phyloP scores from a whole-genome alignment of 495 filamentous ascomycete genomes.

The Parathielavia hyrcaniae region DNA sequence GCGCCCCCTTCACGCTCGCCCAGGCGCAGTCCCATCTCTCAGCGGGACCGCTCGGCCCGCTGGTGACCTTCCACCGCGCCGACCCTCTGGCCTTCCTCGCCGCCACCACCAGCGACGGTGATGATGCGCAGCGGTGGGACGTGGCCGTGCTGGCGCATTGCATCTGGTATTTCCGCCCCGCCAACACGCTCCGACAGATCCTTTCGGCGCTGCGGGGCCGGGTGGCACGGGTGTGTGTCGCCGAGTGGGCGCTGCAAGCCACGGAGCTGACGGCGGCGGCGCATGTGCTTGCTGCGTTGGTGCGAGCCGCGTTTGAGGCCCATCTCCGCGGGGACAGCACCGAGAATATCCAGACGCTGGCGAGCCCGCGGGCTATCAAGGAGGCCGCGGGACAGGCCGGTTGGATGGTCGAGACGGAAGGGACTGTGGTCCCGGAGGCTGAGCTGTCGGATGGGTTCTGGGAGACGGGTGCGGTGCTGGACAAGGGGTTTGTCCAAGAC shows the following conservation, averaged over 20 bases:
- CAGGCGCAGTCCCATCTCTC: constrained; percentile 32
- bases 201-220: constrained; percentile 33
- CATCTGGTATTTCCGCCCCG: constrained; percentile 46
- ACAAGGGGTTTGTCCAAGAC: constrained; percentile 24
- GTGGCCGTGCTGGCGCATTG: constrained; percentile 44
- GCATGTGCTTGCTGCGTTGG: constrained; percentile 45
- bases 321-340: constrained; percentile 14
- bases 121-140: constrained; percentile 35
- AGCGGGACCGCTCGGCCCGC: not conserved
- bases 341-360: constrained; percentile 20
- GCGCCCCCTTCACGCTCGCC: constrained; percentile 32
- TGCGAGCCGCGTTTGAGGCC: constrained; percentile 23
- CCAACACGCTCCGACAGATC: constrained; percentile 26
- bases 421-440: constrained; percentile 27
- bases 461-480: constrained; percentile 36
- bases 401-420: constrained; percentile 31
- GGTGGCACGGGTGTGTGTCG: constrained; percentile 33
- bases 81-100: constrained; percentile 30
- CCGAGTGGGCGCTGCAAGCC: constrained; percentile 37
- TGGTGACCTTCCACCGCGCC: constrained; percentile 39
- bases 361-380: constrained; percentile 20
- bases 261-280: constrained; percentile 26
- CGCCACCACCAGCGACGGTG: too few species aligned
- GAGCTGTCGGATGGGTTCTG: constrained; percentile 43
- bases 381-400: constrained; percentile 19